A percentile compares a stretch with the other conserved stretches of the same genome.
Evolutionary conservation across 371 early-diverging fungal species (phyloP).

Genomic region (Apophysomyces trapeziformis): DNA sequence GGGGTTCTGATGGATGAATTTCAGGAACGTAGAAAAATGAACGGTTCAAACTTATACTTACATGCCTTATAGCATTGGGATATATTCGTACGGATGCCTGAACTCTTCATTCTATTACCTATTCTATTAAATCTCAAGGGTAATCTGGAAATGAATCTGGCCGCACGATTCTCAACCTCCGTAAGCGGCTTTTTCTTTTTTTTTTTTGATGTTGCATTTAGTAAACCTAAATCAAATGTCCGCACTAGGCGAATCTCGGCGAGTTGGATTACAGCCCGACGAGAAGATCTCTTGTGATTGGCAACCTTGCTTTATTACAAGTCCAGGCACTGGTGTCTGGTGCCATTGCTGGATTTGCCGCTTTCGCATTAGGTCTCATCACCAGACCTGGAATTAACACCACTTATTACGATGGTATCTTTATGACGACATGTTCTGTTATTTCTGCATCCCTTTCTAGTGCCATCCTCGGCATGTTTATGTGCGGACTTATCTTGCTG

Average conservation of each 20-base stretch:
- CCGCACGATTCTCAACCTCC: conserved; percentile 81
- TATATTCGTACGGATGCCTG: conserved; percentile 72
- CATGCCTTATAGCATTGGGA: conserved; percentile 63
- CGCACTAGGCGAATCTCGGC: conserved; percentile 66
- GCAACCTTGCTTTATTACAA: conserved; percentile 72
- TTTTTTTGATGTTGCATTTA: conserved; percentile 3
- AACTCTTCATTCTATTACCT: conserved; percentile 86
- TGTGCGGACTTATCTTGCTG: conserved; percentile 67
- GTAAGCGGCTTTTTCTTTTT: conserved; percentile 36
- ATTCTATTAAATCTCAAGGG: conserved; percentile 87
- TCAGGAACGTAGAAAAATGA: conserved; percentile 51
- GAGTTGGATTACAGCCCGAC: conserved; percentile 58
- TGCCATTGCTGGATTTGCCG: conserved; percentile 68
- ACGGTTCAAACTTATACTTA: neutral
- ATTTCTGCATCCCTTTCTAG: conserved; percentile 75
- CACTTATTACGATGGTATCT: conserved; percentile 56
- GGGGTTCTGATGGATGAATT: conserved; percentile 78
- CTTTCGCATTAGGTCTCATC: conserved; percentile 64
- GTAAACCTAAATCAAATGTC: conserved; percentile 4
- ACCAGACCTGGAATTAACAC: conserved; percentile 54
- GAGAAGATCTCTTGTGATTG: conserved; percentile 57
- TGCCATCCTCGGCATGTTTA: conserved; percentile 72
- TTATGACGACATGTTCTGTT: conserved; percentile 72
- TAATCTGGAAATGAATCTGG: conserved; percentile 89
- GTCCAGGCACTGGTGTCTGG: conserved; percentile 75